These are phyloP conservation scores for Fusarium robinianum DNA, from an alignment of 2,329 filamentous ascomycete genomes.

Conservation along the genomic window DNA sequence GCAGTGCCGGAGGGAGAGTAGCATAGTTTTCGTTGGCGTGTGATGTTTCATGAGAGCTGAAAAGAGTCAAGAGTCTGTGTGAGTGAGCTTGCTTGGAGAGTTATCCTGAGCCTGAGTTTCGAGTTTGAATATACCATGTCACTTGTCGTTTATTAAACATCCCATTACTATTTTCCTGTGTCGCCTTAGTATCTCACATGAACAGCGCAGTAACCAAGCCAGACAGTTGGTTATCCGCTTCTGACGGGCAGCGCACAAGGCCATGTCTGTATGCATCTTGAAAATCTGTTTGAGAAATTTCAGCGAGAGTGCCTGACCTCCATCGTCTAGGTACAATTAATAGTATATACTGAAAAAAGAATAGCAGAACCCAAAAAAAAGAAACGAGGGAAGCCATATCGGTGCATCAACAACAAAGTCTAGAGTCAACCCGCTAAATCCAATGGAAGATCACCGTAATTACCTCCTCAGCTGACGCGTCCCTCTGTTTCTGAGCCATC, in stretches of 20 bases:
- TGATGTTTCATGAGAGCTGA: too few species aligned
- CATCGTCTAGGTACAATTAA: constrained; percentile 35
- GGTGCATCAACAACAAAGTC: constrained; percentile 25
- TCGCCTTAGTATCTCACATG: too few species aligned
- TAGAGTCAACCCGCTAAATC: constrained; percentile 31
- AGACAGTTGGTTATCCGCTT: too few species aligned
- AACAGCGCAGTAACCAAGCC: too few species aligned
- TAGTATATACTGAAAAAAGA: constrained; percentile 31
- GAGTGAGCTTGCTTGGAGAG: too few species aligned
- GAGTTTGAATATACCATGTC: constrained; percentile 18
- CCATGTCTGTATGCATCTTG: too few species aligned
- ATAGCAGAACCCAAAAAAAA: constrained; percentile 17
- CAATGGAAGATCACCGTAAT: constrained; percentile 25
- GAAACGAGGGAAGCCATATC: constrained; percentile 16
- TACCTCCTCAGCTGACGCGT: constrained; percentile 24
- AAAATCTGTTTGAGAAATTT: constrained; percentile 25
- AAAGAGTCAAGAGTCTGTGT: too few species aligned
- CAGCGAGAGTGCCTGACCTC: constrained; percentile 31
- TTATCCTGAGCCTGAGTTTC: too few species aligned
- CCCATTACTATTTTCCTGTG: background rate
- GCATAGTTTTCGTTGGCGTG: too few species aligned
- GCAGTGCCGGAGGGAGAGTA: background rate
- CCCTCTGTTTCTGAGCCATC: too few species aligned
- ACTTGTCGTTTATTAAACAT: constrained; percentile 3
- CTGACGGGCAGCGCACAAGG: too few species aligned